Evolutionary conservation across 2,329 filamentous ascomycete species (phyloP), one percentile per base, ranked within the genome.

Genomic region (Bipolaris victoriae): DNA sequence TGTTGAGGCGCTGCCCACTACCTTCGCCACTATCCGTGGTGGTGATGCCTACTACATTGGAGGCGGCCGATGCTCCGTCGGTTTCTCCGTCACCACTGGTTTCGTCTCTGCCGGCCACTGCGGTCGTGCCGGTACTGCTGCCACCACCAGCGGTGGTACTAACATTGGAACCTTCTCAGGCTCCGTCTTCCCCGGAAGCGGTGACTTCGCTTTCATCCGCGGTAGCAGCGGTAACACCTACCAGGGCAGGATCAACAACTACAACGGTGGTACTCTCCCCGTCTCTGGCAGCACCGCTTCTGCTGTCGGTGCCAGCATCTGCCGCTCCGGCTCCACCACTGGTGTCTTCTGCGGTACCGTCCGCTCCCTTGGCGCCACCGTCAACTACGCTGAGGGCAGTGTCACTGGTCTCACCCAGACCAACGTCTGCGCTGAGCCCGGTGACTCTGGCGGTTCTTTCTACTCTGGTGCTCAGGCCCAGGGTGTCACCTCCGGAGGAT

Each of bases 41-140:
- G 77, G 76, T 48, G 76, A 78, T 51, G 73, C 76, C 60, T 78
- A 78, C 74, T 57, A 58, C 61, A 78, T 78, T 69, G 64, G 53
- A 6, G 16, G 16, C 48, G 60, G 56, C 47, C 71, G 77, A 3
- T 79, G 77, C 76, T 79, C 77, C 55, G 59, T 79, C 57, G 77
- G 77, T 29, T 79, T 79, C 70, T 67, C 75, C 1, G 77, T 79
- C 60, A 78, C 74, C 24, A 74, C 71, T 29, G 77, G 77, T 18
- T 79, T 78, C 66, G 77, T 79, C 31, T 72, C 76, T 22, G 77
- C 77, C 20, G 77, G 77, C 49, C 77, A 79, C 73, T 79, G 77
- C 53, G 77, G 77, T 39, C 64, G 26, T 54, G n/a, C 52, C 2
- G 77, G 77, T 45, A 35, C 31, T 22, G 59, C 68, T 53, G 73